Evolutionary conservation across 805 yeast genomes (phyloP).

Genomic region (Ogataea kodamae): DNA sequence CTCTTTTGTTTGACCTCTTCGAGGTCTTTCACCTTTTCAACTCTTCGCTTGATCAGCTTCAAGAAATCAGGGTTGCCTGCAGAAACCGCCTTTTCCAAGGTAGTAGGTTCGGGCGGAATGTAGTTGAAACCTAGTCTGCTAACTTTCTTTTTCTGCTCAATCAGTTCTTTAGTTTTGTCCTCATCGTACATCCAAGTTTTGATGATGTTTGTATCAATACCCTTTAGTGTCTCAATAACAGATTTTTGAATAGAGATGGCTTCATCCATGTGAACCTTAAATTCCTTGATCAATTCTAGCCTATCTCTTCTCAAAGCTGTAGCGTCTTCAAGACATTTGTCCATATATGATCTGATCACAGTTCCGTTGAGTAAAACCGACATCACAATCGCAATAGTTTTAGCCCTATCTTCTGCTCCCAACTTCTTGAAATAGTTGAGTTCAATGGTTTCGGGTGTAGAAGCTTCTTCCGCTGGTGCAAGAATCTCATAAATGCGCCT

Average conservation of each 20-base stretch:
- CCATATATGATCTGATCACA: conserved; percentile 60
- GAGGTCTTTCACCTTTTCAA: conserved; percentile 37
- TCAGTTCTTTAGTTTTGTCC: conserved; percentile 21
- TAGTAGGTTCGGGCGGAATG: conserved; percentile 31
- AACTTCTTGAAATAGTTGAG: conserved; percentile 54
- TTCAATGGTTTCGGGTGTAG: conserved; percentile 47
- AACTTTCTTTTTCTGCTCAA: conserved; percentile 20
- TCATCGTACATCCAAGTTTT: conserved; percentile 23
- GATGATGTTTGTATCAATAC: conserved; percentile 23
- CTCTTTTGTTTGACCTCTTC: conserved; percentile 48
- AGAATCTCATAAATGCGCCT: conserved; percentile 46
- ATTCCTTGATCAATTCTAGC: conserved; percentile 61
- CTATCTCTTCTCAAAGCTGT: conserved; percentile 62
- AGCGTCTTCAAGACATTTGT: conserved; percentile 62
- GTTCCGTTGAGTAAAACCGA: conserved; percentile 58
- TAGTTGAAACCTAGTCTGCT: conserved; percentile 28
- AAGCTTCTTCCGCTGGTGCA: conserved; percentile 54
- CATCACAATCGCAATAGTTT: conserved; percentile 58
- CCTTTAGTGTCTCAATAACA: conserved; percentile 31
- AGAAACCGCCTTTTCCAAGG: conserved; percentile 37
- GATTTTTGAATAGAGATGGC: conserved; percentile 46
- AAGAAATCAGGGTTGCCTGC: conserved; percentile 41
- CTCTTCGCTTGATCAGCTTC: conserved; percentile 43
- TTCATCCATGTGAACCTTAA: conserved; percentile 48
- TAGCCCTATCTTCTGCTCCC: conserved; percentile 50